Evolutionary conservation across 2,329 filamentous ascomycete genomes (phyloP).

Genomic region (Xylariaceae sp.): DNA sequence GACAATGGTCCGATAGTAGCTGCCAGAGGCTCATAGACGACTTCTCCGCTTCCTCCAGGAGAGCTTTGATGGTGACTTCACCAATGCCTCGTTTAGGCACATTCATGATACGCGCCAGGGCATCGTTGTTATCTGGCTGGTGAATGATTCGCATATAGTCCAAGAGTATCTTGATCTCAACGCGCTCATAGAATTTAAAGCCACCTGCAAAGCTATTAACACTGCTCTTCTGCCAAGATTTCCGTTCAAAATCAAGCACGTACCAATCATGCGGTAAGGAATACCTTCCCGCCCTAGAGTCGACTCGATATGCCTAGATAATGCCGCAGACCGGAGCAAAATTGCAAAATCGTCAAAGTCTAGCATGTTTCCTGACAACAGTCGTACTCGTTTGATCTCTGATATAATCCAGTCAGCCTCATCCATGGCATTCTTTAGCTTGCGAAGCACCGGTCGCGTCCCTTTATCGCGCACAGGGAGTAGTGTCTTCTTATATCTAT

Average conservation of each 20-base stretch:
- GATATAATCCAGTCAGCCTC: constrained; percentile 87
- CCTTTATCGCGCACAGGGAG: constrained; percentile 76
- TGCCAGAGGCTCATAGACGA: constrained; percentile 68
- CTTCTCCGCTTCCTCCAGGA: constrained; percentile 72
- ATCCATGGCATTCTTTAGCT: constrained; percentile 59
- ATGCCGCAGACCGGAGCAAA: constrained; percentile 73
- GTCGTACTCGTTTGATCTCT: constrained; percentile 67
- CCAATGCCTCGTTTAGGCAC: constrained; percentile 76
- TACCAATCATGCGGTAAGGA: constrained; percentile 84
- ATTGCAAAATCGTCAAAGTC: constrained; percentile 76
- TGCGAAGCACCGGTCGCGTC: constrained; percentile 73
- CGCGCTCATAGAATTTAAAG: constrained; percentile 83
- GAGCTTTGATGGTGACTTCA: constrained; percentile 65
- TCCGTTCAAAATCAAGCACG: constrained; percentile 20
- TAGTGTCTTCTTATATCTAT: constrained; percentile 72
- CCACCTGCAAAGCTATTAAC: constrained; percentile 45
- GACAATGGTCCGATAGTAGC: constrained; percentile 55
- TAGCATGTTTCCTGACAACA: constrained; percentile 69
- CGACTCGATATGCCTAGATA: constrained; percentile 82
- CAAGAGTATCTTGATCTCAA: constrained; percentile 79
- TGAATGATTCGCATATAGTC: constrained; percentile 85
- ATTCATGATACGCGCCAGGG: constrained; percentile 78
- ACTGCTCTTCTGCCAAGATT: not conserved
- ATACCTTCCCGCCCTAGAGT: constrained; percentile 75
- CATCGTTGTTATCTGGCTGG: constrained; percentile 82